A percentile compares a stretch with the other conserved stretches of the same genome.
phyloP scores from a whole-genome alignment of 106 monocot genomes.

The Apostasia ramifera region DNA sequence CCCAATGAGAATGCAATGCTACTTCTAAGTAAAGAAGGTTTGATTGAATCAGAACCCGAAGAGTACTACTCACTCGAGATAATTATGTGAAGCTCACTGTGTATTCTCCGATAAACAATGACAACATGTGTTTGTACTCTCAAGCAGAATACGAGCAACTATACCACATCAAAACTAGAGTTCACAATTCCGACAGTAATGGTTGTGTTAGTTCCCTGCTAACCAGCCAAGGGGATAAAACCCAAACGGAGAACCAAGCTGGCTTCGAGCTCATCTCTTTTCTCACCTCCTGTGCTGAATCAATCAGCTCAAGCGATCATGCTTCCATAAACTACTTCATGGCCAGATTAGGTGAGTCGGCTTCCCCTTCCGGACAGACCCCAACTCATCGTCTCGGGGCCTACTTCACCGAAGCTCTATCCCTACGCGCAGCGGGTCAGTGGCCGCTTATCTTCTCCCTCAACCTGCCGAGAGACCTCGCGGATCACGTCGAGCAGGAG shows the following conservation, averaged over 20 bases:
- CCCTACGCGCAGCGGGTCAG: slow-evolving; percentile 29
- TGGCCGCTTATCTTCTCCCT: slow-evolving; percentile 66
- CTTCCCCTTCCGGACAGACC: slow-evolving; percentile 36
- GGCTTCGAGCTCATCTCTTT: slow-evolving; percentile 61
- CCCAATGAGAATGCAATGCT: neutral
- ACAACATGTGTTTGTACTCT: too few relatives aligned
- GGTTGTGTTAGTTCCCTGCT: neutral
- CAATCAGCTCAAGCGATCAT: slow-evolving; percentile 35
- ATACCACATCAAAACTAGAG: slow-evolving; percentile 11
- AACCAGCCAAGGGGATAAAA: neutral
- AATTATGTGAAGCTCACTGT: neutral
- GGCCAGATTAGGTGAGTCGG: slow-evolving; percentile 53
- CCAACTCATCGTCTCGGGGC: slow-evolving; percentile 59
- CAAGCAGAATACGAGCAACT: slow-evolving; percentile 4
- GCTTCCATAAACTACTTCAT: slow-evolving; percentile 49
- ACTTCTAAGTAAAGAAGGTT: neutral
- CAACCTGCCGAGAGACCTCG: slow-evolving; percentile 28
- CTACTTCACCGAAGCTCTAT: slow-evolving; percentile 73
- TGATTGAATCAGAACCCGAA: neutral
- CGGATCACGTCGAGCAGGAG: slow-evolving; percentile 11
- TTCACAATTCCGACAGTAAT: slow-evolving; percentile 2
- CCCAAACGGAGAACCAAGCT: slow-evolving; percentile 21
- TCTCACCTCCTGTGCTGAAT: slow-evolving; percentile 53
- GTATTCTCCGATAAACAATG: too few relatives aligned
- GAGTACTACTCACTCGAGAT: too few relatives aligned